Evolutionary conservation across 371 early-diverging fungal genomes (phyloP), one percentile per base, ranked within the genome.

Genomic region (Saksenaea oblongispora): DNA sequence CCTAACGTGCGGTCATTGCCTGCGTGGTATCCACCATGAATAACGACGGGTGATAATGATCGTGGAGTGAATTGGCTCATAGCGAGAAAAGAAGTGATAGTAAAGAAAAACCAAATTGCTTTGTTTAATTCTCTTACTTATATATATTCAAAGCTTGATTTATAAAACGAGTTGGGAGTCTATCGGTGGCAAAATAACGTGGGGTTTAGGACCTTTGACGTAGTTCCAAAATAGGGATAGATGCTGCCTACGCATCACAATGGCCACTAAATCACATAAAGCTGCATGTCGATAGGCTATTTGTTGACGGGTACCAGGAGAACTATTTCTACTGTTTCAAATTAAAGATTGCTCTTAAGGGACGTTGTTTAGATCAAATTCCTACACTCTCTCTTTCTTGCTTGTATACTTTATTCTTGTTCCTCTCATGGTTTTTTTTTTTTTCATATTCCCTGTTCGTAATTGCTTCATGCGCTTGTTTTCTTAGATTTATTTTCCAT

Each of bases 151-250:
- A 10, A 7, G 22, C 22, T 18, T 22, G 10, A 22, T 4, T 10
- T 47, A 8, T 47, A 47, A 47, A 47, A 47, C 51, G 51, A 47
- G 51, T 22, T 17, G 51, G 24, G 51, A 47, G 51, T 22, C 24
- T 22, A 47, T 47, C 51, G 24, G 51, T 47, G 51, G 51, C 51
- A 47, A 47, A 47, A 47, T 47, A 47, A 47, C 51, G 51, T 47
- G 51, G 51, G 22, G 24, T 31, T 47, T 17, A 47, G 51, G 18
- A 22, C 24, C 51, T 47, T 47, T 47, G 51, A 47, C 51, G 22
- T 47, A 22, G 51, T 47, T 47, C 51, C 24, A 47, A 47, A 47
- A 22, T 18, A 47, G 51, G 51, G 22, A 47, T 47, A 5, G 51
- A 11, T 22, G 22, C 10, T 24, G 51, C 2, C 17, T 18, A 47